Conservation (phyloP, 2,329 filamentous ascomycete genomes). For the Epichloe sylvatica region DNA sequence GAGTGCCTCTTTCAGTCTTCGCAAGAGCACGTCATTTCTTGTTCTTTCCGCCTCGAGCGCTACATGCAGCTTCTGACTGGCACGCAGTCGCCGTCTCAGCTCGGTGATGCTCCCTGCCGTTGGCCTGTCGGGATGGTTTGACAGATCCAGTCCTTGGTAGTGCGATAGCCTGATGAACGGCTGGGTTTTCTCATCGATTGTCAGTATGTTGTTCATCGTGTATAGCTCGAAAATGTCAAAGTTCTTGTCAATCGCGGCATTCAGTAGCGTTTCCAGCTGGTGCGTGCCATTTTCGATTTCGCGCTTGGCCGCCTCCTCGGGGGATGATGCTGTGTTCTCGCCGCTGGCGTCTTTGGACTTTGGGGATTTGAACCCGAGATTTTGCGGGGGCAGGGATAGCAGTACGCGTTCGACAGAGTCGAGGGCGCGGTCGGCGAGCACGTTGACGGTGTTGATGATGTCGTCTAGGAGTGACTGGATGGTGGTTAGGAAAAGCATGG, state of each 20-base stretch:
- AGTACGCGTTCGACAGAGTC: constrained; percentile 78
- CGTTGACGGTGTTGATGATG: constrained; percentile 93
- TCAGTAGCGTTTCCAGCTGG: constrained; percentile 69
- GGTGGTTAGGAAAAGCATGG: background rate
- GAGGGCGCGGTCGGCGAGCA: constrained; percentile 78
- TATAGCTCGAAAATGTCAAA: constrained; percentile 86
- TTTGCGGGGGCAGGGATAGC: constrained; percentile 54
- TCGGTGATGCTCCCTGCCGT: constrained; percentile 55
- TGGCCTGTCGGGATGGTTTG: constrained; percentile 22
- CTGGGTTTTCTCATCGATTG: constrained; percentile 52
- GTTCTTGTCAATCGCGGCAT: constrained; percentile 68
- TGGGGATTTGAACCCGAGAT: constrained; percentile 60
- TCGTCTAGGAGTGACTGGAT: constrained; percentile 81
- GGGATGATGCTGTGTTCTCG: constrained; percentile 13
- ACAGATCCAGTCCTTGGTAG: constrained; percentile 56
- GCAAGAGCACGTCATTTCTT: constrained; percentile 58
- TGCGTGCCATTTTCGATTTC: constrained; percentile 86
- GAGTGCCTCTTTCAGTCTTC: constrained; percentile 39
- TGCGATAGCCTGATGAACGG: constrained; percentile 72
- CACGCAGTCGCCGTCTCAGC: constrained; percentile 61
- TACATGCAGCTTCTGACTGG: constrained; percentile 62
- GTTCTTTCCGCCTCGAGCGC: constrained; percentile 55
- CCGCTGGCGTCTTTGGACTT: constrained; percentile 2
- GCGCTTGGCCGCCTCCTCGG: constrained; percentile 28
- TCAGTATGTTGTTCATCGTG: constrained; percentile 72